phyloP scores from a whole-genome alignment of 805 yeast species.

The Yamadazyma laniorum region DNA sequence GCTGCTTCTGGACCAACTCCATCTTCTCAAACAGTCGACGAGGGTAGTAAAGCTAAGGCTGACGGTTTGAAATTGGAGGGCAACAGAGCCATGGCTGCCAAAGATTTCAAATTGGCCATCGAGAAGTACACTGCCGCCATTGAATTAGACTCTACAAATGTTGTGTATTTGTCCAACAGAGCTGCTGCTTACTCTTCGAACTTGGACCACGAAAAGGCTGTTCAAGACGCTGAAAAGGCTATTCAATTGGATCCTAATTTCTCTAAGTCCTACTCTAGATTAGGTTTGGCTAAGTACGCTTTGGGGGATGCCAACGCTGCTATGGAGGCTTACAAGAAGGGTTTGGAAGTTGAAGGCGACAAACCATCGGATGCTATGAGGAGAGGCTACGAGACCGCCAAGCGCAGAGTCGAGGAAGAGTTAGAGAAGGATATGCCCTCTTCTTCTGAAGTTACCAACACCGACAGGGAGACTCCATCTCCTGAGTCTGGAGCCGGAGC shows the following conservation, averaged over 20 bases:
- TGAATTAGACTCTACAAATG: constrained; percentile 63
- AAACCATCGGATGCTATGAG: constrained; percentile 84
- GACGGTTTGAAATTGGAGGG: constrained; percentile 84
- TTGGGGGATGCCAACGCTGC: constrained; percentile 89
- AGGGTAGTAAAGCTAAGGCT: constrained; percentile 68
- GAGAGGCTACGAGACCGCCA: constrained; percentile 91
- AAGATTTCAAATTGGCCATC: constrained; percentile 69
- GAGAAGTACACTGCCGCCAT: constrained; percentile 81
- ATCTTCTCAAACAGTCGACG: constrained; percentile 29
- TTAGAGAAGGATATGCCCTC: constrained; percentile 36
- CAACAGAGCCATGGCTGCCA: constrained; percentile 81
- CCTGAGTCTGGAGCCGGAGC: constrained; percentile 29
- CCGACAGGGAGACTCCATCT: constrained; percentile 21
- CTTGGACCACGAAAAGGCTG: constrained; percentile 72
- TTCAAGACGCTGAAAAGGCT: constrained; percentile 80
- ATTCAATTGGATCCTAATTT: constrained; percentile 73
- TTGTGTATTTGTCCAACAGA: constrained; percentile 86
- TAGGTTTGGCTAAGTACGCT: constrained; percentile 94
- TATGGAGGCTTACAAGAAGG: constrained; percentile 84
- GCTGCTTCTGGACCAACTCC: constrained; percentile 8
- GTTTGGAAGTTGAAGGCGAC: constrained; percentile 84
- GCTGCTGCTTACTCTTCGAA: constrained; percentile 93
- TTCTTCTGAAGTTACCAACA: constrained; percentile 19
- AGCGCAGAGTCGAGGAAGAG: constrained; percentile 79
- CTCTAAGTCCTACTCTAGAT: constrained; percentile 90